A percentile compares a stretch with the other conserved stretches of the same genome.
Evolutionary conservation across 257 asterid species (phyloP).

Genomic region (Fraxinus excelsior): DNA sequence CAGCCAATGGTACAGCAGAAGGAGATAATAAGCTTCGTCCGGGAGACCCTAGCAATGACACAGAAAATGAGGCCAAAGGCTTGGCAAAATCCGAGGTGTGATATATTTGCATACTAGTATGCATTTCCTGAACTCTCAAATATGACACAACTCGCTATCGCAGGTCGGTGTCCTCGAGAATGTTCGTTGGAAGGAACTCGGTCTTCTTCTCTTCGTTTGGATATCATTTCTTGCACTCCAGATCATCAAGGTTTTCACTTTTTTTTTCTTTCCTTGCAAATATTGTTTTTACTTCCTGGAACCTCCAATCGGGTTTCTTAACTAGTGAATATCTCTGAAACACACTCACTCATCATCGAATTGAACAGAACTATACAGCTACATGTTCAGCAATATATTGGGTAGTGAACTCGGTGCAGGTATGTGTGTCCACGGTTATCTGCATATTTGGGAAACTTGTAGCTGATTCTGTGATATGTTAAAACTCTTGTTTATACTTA

Average conservation of each 20-base stretch:
- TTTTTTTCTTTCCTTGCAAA: conserved; percentile 4
- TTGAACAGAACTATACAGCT: conserved; percentile 53
- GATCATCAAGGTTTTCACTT: conserved; percentile 62
- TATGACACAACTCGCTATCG: conserved; percentile 25
- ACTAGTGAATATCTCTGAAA: conserved; percentile 5
- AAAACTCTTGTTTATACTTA: too few species aligned
- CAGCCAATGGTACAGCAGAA: conserved; percentile 52
- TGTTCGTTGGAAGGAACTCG: conserved; percentile 87
- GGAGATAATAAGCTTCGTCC: conserved; percentile 80
- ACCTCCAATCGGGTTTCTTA: neutral
- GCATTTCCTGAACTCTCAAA: conserved; percentile 9
- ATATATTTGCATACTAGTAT: conserved; percentile 5
- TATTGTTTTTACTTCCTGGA: neutral
- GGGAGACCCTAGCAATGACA: conserved; percentile 54
- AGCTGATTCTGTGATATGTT: neutral
- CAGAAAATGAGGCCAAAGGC: conserved; percentile 32
- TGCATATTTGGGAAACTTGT: neutral
- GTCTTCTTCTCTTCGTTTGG: conserved; percentile 88
- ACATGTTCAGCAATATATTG: conserved; percentile 76
- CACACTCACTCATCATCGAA: conserved; percentile 21
- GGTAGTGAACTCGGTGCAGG: conserved; percentile 94
- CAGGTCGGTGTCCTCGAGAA: conserved; percentile 80
- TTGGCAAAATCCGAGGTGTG: conserved; percentile 58
- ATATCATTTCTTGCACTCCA: conserved; percentile 73
- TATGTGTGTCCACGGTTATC: conserved; percentile 26